These are phyloP conservation scores for Suillus discolor DNA, from an alignment of 768 basidiomycete species.

Conservation along the genomic window DNA sequence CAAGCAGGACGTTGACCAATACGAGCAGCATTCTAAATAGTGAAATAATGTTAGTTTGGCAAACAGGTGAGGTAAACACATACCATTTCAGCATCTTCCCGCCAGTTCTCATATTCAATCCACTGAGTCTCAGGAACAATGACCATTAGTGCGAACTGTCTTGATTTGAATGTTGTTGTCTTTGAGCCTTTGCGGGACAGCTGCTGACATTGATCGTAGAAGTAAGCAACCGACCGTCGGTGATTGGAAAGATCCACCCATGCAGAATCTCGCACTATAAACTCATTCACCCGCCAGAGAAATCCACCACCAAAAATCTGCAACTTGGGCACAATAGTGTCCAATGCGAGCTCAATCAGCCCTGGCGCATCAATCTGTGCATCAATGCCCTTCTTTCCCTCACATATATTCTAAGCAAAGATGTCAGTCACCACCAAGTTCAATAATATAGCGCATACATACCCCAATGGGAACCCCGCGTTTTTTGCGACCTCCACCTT, in stretches of 20 bases:
- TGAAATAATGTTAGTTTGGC: background rate
- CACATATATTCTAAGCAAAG: slow-evolving; percentile 12
- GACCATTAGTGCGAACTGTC: slow-evolving; percentile 8
- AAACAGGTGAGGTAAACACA: background rate
- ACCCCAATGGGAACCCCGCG: slow-evolving; percentile 11
- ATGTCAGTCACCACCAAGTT: background rate
- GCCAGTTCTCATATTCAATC: slow-evolving; percentile 8
- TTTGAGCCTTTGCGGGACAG: slow-evolving; percentile 4
- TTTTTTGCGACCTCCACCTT: background rate
- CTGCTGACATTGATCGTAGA: slow-evolving; percentile 10
- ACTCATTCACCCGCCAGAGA: slow-evolving; percentile 8
- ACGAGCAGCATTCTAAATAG: background rate
- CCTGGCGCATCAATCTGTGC: background rate
- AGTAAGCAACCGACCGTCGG: background rate
- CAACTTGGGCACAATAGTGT: slow-evolving; percentile 7
- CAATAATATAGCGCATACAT: background rate
- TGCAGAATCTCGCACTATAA: slow-evolving; percentile 10
- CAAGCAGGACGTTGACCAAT: slow-evolving; percentile 1
- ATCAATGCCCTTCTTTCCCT: slow-evolving; percentile 14
- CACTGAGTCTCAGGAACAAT: slow-evolving; percentile 12
- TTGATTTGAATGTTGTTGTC: slow-evolving; percentile 6
- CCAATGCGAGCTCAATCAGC: background rate
- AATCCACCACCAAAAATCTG: slow-evolving; percentile 4
- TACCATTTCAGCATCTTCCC: background rate
- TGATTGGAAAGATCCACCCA: slow-evolving; percentile 13